These are phyloP conservation scores for Fusarium multiceps DNA, from an alignment of 2,329 filamentous ascomycete genomes.

Conservation along the genomic window DNA sequence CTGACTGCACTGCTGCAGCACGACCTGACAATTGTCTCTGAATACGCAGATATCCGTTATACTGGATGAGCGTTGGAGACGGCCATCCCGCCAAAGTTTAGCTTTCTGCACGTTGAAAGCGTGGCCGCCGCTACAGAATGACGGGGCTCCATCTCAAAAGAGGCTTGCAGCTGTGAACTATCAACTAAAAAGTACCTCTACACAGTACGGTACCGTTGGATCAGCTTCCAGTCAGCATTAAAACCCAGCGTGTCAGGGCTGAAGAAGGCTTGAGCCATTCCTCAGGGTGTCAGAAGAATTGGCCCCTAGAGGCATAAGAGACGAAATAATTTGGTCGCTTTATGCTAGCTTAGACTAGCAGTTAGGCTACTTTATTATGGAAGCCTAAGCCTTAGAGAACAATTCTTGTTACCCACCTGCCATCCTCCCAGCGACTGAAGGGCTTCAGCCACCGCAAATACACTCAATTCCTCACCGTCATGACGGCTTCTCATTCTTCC, in stretches of 20 bases:
- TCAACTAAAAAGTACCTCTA: not conserved
- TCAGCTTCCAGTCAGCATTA: slow-evolving; percentile 33
- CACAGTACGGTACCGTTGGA: slow-evolving; percentile 1
- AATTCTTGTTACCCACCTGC: too few relatives aligned
- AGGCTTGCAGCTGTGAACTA: slow-evolving; percentile 17
- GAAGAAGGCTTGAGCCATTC: slow-evolving; percentile 15
- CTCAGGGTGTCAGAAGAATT: too few relatives aligned
- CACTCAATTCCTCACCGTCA: slow-evolving; percentile 29
- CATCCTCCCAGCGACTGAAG: slow-evolving; percentile 4
- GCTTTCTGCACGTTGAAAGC: slow-evolving; percentile 14
- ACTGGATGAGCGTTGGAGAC: slow-evolving; percentile 18
- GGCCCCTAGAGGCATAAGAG: too few relatives aligned
- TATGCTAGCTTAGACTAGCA: too few relatives aligned
- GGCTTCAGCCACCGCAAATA: slow-evolving; percentile 33
- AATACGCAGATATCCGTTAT: slow-evolving; percentile 4
- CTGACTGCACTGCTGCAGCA: slow-evolving; percentile 20
- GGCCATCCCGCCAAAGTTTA: slow-evolving; percentile 32
- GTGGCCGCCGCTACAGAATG: not conserved
- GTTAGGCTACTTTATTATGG: too few relatives aligned
- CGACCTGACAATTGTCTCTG: not conserved
- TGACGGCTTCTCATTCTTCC: slow-evolving; percentile 24
- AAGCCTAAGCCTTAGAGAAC: too few relatives aligned
- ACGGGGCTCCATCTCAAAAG: not conserved
- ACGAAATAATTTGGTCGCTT: too few relatives aligned
- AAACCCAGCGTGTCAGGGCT: slow-evolving; percentile 22